phyloP scores from a whole-genome alignment of 1,284 basidiomycete species.

The Ganoderma sinense region DNA sequence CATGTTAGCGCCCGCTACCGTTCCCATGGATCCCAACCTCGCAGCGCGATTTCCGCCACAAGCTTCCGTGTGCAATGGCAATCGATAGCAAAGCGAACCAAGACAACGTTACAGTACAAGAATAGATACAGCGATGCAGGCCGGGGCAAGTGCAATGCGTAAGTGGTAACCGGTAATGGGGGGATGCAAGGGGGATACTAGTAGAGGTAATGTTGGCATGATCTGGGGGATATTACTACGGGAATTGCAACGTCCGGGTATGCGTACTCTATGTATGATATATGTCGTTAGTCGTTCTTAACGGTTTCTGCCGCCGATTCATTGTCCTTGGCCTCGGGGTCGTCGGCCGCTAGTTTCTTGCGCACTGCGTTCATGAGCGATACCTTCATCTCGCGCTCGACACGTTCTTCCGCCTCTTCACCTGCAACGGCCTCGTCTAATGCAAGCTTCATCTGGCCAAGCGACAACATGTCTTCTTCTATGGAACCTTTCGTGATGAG shows the following conservation, averaged over 20 bases:
- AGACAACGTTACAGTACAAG: constrained; percentile 30
- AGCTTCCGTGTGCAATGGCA: constrained; percentile 19
- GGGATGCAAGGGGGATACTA: neutral
- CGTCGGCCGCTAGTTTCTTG: constrained; percentile 66
- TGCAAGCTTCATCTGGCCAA: constrained; percentile 90
- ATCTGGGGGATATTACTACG: constrained; percentile 4
- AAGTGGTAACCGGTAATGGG: too few species aligned
- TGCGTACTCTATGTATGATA: constrained; percentile 21
- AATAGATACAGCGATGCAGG: constrained; percentile 30
- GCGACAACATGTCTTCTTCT: constrained; percentile 94
- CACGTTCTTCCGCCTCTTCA: constrained; percentile 64
- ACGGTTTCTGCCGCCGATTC: neutral
- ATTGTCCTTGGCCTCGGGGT: constrained; percentile 24
- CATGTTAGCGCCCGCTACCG: too few species aligned
- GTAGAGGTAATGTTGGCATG: constrained; percentile 1
- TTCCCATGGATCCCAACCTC: neutral
- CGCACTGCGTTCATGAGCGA: constrained; percentile 83
- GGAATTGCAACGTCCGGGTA: constrained; percentile 6
- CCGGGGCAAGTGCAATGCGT: neutral
- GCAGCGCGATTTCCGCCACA: neutral
- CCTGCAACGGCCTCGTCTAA: constrained; percentile 93
- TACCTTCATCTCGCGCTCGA: constrained; percentile 83
- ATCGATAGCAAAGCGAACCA: constrained; percentile 26
- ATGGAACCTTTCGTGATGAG: constrained; percentile 94
- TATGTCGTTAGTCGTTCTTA: constrained; percentile 13